Conservation (phyloP, 163 green algal species). For the Chlamydomonas reinhardtii region DNA sequence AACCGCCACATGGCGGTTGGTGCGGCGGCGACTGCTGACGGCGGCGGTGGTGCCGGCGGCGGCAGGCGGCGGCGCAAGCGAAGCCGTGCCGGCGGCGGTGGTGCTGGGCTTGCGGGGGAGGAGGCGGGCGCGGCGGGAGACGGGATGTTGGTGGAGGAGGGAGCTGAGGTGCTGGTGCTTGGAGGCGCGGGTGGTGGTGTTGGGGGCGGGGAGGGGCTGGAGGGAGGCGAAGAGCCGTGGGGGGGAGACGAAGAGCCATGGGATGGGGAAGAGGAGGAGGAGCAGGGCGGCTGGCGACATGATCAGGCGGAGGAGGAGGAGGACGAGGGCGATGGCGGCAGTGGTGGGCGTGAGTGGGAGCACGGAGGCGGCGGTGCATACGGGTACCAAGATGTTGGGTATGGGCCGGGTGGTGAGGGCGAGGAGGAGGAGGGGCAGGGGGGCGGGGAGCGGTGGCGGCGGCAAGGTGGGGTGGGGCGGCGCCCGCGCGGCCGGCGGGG, state of each 20-base stretch:
- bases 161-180: constrained; percentile 8
- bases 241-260: neutral
- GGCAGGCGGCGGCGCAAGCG: neutral
- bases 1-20: no score
- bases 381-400: neutral
- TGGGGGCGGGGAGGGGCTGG: neutral
- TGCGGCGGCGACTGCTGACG: neutral
- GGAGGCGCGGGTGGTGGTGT: neutral
- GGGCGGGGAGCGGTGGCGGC: no score
- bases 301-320: neutral
- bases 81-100: neutral
- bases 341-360: neutral
- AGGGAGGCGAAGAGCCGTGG: neutral
- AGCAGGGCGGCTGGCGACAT: neutral
- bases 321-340: no score
- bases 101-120: neutral
- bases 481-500: no score
- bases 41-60: neutral
- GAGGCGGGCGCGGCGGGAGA: neutral
- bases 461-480: no score
- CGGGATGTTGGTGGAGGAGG: neutral
- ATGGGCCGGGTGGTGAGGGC: neutral
- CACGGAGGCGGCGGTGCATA: neutral
- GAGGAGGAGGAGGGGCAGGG: no score
- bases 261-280: neutral